Evolutionary conservation across 2,329 filamentous ascomycete species (phyloP).

Genomic region (Chrysoporthe puriensis): DNA sequence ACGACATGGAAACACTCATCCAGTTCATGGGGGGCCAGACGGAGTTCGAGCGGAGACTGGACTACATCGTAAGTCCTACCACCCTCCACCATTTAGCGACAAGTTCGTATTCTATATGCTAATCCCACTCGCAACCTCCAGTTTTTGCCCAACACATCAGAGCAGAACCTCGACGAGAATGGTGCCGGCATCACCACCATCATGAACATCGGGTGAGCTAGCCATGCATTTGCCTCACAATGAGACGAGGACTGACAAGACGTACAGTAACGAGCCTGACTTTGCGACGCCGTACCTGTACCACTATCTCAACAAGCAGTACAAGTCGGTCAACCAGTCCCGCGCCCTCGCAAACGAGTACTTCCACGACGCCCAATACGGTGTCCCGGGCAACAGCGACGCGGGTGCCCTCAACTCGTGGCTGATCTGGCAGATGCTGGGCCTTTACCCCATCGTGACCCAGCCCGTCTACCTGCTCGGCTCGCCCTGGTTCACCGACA

Average conservation of each 20-base stretch:
- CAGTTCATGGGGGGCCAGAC: slow-evolving; percentile 53
- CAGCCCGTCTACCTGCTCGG: slow-evolving; percentile 73
- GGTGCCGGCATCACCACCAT: slow-evolving; percentile 32
- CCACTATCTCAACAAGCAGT: slow-evolving; percentile 70
- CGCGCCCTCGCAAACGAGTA: slow-evolving; percentile 68
- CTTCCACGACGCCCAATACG: slow-evolving; percentile 62
- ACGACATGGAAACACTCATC: slow-evolving; percentile 60
- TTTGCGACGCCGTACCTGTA: slow-evolving; percentile 70
- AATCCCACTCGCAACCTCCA: not conserved
- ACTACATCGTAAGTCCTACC: slow-evolving; percentile 40
- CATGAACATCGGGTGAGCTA: slow-evolving; percentile 33
- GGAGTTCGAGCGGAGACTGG: slow-evolving; percentile 53
- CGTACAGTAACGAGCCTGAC: slow-evolving; percentile 58
- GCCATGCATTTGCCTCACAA: too few species aligned
- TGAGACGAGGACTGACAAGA: slow-evolving; percentile 46
- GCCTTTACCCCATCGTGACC: slow-evolving; percentile 69
- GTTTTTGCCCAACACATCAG: slow-evolving; percentile 32
- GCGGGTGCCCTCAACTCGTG: slow-evolving; percentile 73
- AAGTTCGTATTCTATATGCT: slow-evolving; percentile 37
- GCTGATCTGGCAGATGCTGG: slow-evolving; percentile 69
- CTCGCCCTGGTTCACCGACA: slow-evolving; percentile 66
- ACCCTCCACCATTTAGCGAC: slow-evolving; percentile 52
- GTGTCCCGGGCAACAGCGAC: slow-evolving; percentile 73
- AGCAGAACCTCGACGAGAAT: slow-evolving; percentile 31
- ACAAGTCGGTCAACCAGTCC: slow-evolving; percentile 53